Conservation (phyloP, 345 rosid species). For the Eucalyptus globulus region DNA sequence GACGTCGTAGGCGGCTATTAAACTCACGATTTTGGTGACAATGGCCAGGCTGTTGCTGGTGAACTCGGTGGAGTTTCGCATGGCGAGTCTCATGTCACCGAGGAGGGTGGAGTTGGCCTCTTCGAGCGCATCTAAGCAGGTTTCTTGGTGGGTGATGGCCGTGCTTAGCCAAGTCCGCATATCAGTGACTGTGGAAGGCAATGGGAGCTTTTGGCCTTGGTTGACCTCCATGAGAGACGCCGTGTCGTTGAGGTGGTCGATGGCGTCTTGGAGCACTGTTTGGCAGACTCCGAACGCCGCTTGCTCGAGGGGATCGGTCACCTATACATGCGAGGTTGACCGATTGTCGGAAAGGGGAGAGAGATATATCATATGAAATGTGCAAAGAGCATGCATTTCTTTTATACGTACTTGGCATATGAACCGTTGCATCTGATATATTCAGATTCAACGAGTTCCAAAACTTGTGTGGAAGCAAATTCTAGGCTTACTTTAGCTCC, state of each 20-base stretch:
- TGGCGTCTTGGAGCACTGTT: conserved; percentile 7
- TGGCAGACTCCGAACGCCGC: conserved; percentile 8
- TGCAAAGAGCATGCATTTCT: too few species aligned
- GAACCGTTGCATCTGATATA: not conserved
- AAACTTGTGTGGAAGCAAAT: not conserved
- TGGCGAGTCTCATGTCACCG: not conserved
- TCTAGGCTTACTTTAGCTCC: not conserved
- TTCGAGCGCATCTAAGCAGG: conserved; percentile 4
- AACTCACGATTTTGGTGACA: conserved; percentile 33
- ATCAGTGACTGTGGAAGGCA: not conserved
- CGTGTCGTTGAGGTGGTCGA: not conserved
- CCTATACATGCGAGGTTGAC: not conserved
- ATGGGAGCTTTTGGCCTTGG: not conserved
- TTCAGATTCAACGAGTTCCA: not conserved
- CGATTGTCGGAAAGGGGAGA: not conserved
- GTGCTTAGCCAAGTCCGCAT: conserved; percentile 10
- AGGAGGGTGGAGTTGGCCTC: not conserved
- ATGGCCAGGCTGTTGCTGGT: conserved; percentile 27
- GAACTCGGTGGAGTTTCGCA: conserved; percentile 10
- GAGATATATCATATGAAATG: too few species aligned
- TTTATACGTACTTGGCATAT: not conserved
- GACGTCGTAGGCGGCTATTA: conserved; percentile 18
- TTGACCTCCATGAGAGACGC: not conserved
- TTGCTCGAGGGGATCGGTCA: not conserved
- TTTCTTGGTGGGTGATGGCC: conserved; percentile 1